These are phyloP conservation scores for Medicago lupulina DNA, from an alignment of 306 rosid genomes.

Conservation along the genomic window DNA sequence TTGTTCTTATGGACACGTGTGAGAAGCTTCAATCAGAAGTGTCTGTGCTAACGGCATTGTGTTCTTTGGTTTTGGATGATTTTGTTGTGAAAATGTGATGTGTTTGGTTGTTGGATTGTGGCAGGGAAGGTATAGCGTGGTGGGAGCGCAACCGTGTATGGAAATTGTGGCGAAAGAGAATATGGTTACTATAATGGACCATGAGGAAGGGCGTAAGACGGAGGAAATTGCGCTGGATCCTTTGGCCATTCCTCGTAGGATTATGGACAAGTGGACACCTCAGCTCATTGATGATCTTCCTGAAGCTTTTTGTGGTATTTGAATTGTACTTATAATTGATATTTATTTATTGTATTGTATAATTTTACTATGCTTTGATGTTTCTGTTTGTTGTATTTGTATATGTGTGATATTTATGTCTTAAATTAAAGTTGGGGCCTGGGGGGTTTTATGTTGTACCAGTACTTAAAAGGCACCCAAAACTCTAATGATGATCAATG, in stretches of 20 bases:
- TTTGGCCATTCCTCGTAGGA: conserved; percentile 74
- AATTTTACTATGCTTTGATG: neutral
- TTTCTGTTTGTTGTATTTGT: neutral
- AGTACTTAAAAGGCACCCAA: neutral
- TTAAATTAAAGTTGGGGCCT: conserved; percentile 11
- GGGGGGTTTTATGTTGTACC: neutral
- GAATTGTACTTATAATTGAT: neutral
- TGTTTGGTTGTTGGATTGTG: conserved; percentile 19
- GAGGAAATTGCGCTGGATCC: conserved; percentile 88
- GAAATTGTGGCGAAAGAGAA: conserved; percentile 96
- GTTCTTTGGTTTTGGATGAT: conserved; percentile 1
- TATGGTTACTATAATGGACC: conserved; percentile 84
- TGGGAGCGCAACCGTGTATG: conserved; percentile 93
- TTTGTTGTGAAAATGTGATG: conserved; percentile 18
- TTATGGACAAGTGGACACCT: conserved; percentile 84
- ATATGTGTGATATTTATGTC: neutral
- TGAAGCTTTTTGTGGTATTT: conserved; percentile 91
- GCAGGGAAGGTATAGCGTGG: conserved; percentile 87
- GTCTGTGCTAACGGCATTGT: too few species aligned
- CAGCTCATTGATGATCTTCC: conserved; percentile 90
- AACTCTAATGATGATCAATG: neutral
- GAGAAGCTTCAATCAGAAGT: too few species aligned
- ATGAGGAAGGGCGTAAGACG: conserved; percentile 63
- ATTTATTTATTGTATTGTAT: neutral
- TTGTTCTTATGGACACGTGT: too few species aligned